phyloP scores from a whole-genome alignment of 495 filamentous ascomycete species.

The Lepraria neglecta region DNA sequence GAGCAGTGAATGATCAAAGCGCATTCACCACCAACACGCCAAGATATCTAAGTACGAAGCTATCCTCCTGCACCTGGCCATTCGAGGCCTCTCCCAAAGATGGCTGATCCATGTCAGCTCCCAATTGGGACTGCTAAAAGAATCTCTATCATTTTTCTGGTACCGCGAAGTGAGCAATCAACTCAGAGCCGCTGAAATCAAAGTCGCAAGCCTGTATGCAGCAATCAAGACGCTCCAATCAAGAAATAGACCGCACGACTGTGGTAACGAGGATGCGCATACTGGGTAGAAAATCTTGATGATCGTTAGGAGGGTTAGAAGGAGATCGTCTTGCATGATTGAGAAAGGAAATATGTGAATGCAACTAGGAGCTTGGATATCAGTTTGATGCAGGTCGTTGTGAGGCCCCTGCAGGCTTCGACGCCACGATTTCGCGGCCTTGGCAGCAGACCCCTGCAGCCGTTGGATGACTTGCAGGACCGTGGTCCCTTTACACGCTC shows the following conservation, averaged over 20 bases:
- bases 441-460: neutral
- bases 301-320: conserved; percentile 18
- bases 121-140: neutral
- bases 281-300: conserved; percentile 15
- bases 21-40: neutral
- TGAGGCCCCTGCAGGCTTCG: too few relatives aligned
- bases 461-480: neutral
- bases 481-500: neutral
- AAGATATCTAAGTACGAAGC: neutral
- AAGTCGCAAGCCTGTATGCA: conserved; percentile 19
- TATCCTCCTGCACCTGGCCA: neutral
- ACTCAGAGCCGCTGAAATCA: conserved; percentile 20
- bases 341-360: neutral
- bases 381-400: neutral
- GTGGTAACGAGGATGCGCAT: conserved; percentile 2
- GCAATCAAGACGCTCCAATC: conserved; percentile 24
- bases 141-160: neutral
- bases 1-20: neutral
- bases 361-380: neutral
- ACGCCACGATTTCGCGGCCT: neutral
- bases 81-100: neutral
- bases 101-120: neutral
- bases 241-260: conserved; percentile 12
- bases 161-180: neutral
- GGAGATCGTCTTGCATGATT: conserved; percentile 21